Evolutionary conservation across 768 basidiomycete genomes (phyloP), one percentile per base, ranked within the genome.

Genomic region (Mycena galopus): DNA sequence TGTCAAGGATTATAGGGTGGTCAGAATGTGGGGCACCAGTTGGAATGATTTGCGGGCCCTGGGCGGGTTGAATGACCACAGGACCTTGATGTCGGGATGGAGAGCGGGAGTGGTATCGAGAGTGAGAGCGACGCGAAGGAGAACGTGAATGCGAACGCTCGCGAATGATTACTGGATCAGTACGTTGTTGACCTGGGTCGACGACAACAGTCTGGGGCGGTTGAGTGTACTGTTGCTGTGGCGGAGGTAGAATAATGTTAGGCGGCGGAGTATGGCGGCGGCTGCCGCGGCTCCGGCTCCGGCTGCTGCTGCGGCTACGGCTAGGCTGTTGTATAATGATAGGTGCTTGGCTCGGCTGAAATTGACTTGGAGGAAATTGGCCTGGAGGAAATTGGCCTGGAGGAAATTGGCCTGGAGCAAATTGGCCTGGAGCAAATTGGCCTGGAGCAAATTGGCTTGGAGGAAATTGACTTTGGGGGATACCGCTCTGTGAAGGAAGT

Each of bases 11-110:
- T 67, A 29, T 74, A 66, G 61, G 65, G n/a, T n/a, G n/a, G n/a
- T n/a, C n/a, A 27, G 60, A 62, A 30, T 30, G 76, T 21, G 69
- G 65, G 21, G 61, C 77, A 23, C 74, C 76, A 5, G 66, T 67
- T 33, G 71, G 32, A 21, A 58, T 63, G 39, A 64, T 35, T 9
- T 37, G 56, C 27, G 63, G 59, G 33, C 30, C 47, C 25, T 23
- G 25, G 19, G 70, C 66, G 4, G 16, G 37, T 19, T 35, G 65
- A 39, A 58, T 57, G n/a, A 72, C 53, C 32, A 71, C 32, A 2
- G 64, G 32, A 57, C 16, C 4, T 1, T 25, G 12, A 30, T 62
- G 58, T 30, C 66, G 53, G 6, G 71, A 71, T 1, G 30, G 42
- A 17, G 70, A 73, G 23, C 70, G 70, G 19, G 56, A 65, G 21